Evolutionary conservation across 805 yeast genomes (phyloP).

Genomic region (Nakazawaea populi): DNA sequence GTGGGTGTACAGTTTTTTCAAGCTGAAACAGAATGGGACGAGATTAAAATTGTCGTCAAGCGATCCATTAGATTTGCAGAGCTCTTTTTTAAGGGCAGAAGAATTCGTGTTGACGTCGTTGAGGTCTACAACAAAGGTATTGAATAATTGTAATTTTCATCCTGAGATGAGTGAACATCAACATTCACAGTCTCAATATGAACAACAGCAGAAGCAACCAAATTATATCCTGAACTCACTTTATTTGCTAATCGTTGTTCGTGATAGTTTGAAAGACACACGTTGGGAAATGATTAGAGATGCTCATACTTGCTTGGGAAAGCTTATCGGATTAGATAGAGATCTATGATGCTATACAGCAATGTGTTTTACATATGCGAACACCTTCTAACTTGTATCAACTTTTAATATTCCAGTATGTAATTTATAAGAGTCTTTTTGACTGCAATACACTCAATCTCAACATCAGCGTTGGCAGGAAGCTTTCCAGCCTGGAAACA

Average conservation of each 20-base stretch:
- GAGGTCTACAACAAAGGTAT: not conserved
- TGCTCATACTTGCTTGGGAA: conserved; percentile 16
- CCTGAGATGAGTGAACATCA: conserved; percentile 12
- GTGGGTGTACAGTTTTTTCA: conserved; percentile 17
- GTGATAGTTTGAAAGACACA: conserved; percentile 14
- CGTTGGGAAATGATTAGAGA: conserved; percentile 21
- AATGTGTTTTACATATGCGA: no score
- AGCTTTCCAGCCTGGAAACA: conserved; percentile 43
- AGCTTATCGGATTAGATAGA: conserved; percentile 9
- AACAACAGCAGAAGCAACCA: not conserved
- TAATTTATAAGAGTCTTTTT: no score
- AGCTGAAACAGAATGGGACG: conserved; percentile 1
- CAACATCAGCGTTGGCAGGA: conserved; percentile 41
- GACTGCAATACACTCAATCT: conserved; percentile 40
- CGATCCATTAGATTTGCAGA: conserved; percentile 2
- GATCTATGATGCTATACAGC: not conserved
- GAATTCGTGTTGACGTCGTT: conserved; percentile 8
- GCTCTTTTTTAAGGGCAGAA: conserved; percentile 4
- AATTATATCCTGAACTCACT: conserved; percentile 8
- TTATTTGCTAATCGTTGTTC: conserved; percentile 15
- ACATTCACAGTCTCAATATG: not conserved
- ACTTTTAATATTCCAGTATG: no score
- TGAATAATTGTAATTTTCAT: conserved; percentile 13
- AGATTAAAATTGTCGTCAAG: not conserved
- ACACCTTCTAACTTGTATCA: no score